These are phyloP conservation scores for Candida pseudofarinosa DNA, from an alignment of 805 yeast species.

Conservation along the genomic window DNA sequence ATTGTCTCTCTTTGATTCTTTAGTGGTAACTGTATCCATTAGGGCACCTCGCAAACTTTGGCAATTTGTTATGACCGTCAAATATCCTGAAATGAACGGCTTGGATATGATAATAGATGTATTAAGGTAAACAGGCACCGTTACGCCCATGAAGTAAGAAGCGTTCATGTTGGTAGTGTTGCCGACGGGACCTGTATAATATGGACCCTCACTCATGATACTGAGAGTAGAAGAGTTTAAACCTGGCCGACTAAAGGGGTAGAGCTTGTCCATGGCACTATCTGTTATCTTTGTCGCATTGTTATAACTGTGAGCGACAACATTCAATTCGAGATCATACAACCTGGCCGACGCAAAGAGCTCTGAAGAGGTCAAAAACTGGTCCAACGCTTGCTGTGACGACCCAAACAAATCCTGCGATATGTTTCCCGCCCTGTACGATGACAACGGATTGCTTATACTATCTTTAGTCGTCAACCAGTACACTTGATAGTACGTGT, in stretches of 20 bases:
- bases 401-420: conserved; percentile 40
- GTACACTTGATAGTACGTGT: conserved; percentile 62
- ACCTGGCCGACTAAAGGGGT: conserved; percentile 43
- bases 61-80: conserved; percentile 50
- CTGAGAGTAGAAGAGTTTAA: conserved; percentile 17
- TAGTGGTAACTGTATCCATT: conserved; percentile 11
- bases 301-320: conserved; percentile 39
- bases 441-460: conserved; percentile 55
- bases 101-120: conserved; percentile 57
- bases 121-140: conserved; percentile 71
- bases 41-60: conserved; percentile 27
- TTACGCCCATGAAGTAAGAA: conserved; percentile 62
- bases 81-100: conserved; percentile 64
- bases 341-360: conserved; percentile 60
- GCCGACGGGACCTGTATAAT: conserved; percentile 59
- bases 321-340: conserved; percentile 55
- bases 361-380: conserved; percentile 61
- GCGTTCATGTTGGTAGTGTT: conserved; percentile 29
- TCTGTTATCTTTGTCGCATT: conserved; percentile 21
- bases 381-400: conserved; percentile 47
- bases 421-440: conserved; percentile 69
- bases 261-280: conserved; percentile 34
- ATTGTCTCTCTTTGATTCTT: conserved; percentile 10
- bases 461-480: conserved; percentile 61
- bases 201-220: conserved; percentile 7